Percentiles rank a stretch among this genome's conserved stretches.
phyloP scores from a whole-genome alignment of 2,329 filamentous ascomycete genomes.

The Cladosporium sp. region DNA sequence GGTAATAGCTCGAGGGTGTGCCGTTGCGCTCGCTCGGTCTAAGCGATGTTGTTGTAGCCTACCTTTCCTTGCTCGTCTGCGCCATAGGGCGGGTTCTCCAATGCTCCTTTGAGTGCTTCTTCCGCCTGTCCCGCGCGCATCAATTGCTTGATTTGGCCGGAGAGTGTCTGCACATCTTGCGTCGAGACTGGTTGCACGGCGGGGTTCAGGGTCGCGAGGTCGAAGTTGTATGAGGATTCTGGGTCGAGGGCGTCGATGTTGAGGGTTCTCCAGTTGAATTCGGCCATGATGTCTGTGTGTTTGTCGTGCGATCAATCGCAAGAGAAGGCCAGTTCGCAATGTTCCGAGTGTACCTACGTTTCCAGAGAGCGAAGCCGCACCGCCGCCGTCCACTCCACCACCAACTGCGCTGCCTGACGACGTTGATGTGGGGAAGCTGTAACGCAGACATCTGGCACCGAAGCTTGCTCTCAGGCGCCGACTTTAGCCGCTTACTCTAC shows the following conservation, averaged over 20 bases:
- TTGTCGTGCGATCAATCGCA: background rate
- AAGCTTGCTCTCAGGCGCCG: background rate
- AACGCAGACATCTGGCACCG: background rate
- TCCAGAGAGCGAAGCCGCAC: constrained; percentile 3
- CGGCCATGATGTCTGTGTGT: constrained; percentile 33
- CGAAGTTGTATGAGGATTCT: constrained; percentile 88
- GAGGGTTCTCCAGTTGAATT: constrained; percentile 75
- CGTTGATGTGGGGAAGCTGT: constrained; percentile 11
- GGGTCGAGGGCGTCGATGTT: constrained; percentile 89
- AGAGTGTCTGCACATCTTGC: constrained; percentile 71
- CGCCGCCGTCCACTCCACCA: background rate
- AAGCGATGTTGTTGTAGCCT: constrained; percentile 9
- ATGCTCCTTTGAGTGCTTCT: constrained; percentile 75
- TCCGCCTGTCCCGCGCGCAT: constrained; percentile 82
- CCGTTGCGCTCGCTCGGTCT: background rate
- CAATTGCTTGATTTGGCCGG: constrained; percentile 80
- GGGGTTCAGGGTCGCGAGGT: constrained; percentile 76
- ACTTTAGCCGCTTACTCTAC: constrained; percentile 10
- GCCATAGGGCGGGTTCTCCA: constrained; percentile 78
- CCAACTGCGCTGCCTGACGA: constrained; percentile 3
- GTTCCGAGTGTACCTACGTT: background rate
- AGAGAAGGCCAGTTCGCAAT: background rate
- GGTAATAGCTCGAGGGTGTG: constrained; percentile 2
- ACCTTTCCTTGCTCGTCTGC: constrained; percentile 52
- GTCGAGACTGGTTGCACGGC: constrained; percentile 70